Percentiles rank a stretch among this genome's conserved stretches.
Evolutionary conservation across 208 protist genomes (phyloP).

Genomic region (Trypanosoma boissoni): DNA sequence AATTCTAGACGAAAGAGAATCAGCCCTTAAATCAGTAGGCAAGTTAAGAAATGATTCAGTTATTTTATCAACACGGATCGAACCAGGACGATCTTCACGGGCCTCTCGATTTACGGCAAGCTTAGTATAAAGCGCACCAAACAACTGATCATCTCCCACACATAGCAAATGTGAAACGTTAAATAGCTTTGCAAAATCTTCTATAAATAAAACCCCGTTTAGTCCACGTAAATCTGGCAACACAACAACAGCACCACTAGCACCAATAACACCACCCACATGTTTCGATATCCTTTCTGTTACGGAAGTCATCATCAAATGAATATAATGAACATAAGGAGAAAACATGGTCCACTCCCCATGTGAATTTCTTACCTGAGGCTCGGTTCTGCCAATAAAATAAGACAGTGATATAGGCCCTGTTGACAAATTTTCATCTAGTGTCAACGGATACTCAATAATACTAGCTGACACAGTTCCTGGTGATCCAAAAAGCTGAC

Average conservation of each 20-base stretch:
- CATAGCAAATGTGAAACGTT: slow-evolving; percentile 65
- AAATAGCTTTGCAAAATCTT: slow-evolving; percentile 57
- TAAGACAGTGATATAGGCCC: slow-evolving; percentile 53
- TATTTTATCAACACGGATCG: slow-evolving; percentile 49
- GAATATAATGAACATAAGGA: slow-evolving; percentile 62
- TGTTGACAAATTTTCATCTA: slow-evolving; percentile 59
- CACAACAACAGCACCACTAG: slow-evolving; percentile 73
- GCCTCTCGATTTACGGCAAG: slow-evolving; percentile 16
- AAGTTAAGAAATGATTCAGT: slow-evolving; percentile 47
- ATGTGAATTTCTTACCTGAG: slow-evolving; percentile 32
- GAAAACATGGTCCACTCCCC: slow-evolving; percentile 46
- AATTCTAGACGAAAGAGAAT: slow-evolving; percentile 36
- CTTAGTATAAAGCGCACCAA: slow-evolving; percentile 50
- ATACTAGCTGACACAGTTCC: slow-evolving; percentile 61
- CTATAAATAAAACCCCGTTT: slow-evolving; percentile 59
- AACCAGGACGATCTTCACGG: slow-evolving; percentile 19
- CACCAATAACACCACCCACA: slow-evolving; percentile 42
- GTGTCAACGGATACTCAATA: slow-evolving; percentile 65
- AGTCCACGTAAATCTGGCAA: slow-evolving; percentile 65
- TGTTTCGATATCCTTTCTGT: slow-evolving; percentile 46
- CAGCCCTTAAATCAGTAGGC: slow-evolving; percentile 21
- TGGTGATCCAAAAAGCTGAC: slow-evolving; percentile 56
- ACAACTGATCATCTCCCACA: slow-evolving; percentile 73
- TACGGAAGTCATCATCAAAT: slow-evolving; percentile 36
- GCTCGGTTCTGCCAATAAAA: slow-evolving; percentile 75